Evolutionary conservation across 2,329 filamentous ascomycete genomes (phyloP).

Genomic region (Fusarium sacchari): DNA sequence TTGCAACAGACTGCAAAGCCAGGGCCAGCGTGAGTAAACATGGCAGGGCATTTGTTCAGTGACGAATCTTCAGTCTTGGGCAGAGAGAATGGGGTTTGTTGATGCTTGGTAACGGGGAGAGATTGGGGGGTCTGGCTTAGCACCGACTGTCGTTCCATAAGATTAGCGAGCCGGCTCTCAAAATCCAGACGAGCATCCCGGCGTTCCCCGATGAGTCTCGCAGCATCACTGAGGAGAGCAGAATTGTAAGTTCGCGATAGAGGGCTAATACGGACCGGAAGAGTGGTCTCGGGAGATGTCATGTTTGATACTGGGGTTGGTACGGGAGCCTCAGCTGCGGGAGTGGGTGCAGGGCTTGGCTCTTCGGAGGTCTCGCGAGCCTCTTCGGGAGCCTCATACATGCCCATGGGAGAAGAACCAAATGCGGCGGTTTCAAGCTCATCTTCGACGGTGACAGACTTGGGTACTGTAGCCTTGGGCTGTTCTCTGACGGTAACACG

Average conservation of each 20-base stretch:
- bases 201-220: slow-evolving; percentile 37
- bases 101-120: background rate
- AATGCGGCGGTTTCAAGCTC: slow-evolving; percentile 50
- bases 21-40: slow-evolving; percentile 32
- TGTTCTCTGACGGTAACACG: slow-evolving; percentile 66
- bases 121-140: slow-evolving; percentile 4
- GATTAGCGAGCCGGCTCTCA: slow-evolving; percentile 41
- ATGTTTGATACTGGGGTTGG: slow-evolving; percentile 22
- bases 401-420: slow-evolving; percentile 6
- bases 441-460: slow-evolving; percentile 63
- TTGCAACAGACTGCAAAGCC: slow-evolving; percentile 93
- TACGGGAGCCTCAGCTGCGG: slow-evolving; percentile 34
- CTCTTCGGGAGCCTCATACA: slow-evolving; percentile 32
- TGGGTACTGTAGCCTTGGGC: slow-evolving; percentile 43
- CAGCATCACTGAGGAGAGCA: slow-evolving; percentile 42
- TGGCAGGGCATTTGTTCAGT: background rate
- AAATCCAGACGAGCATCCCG: slow-evolving; percentile 42
- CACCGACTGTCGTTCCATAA: slow-evolving; percentile 40
- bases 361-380: slow-evolving; percentile 20
- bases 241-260: slow-evolving; percentile 44
- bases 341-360: slow-evolving; percentile 24
- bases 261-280: slow-evolving; percentile 40
- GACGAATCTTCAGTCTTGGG: background rate
- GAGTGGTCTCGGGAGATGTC: slow-evolving; percentile 30
- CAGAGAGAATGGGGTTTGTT: slow-evolving; percentile 8